Evolutionary conservation across 768 basidiomycete genomes (phyloP).

Genomic region (Leccinum olivaceopallidum): DNA sequence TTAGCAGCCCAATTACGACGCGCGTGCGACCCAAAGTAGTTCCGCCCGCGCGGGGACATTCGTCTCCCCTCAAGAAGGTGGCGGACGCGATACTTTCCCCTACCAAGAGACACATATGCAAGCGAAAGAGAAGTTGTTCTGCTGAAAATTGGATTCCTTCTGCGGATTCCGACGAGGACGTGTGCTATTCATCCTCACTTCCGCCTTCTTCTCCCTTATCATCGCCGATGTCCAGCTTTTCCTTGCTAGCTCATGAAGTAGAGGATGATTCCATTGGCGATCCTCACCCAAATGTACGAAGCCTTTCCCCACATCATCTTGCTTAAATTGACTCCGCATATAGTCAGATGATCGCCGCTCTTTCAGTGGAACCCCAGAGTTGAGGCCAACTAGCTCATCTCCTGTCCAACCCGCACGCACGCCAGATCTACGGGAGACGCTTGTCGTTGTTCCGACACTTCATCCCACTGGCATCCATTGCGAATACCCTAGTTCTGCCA

Average conservation of each 20-base stretch:
- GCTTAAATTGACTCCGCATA: constrained; percentile 7
- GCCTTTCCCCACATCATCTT: constrained; percentile 6
- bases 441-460: neutral
- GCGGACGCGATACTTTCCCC: constrained; percentile 7
- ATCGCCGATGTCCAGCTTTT: constrained; percentile 42
- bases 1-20: constrained; percentile 46
- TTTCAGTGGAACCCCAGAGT: constrained; percentile 9
- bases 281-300: constrained; percentile 32
- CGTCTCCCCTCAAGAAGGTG: constrained; percentile 23
- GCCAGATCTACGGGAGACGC: neutral
- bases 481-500: neutral
- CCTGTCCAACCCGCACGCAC: constrained; percentile 10
- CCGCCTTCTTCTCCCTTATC: constrained; percentile 46
- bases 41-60: constrained; percentile 21
- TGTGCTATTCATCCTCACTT: constrained; percentile 25
- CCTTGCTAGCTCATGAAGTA: constrained; percentile 33
- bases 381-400: constrained; percentile 12
- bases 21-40: constrained; percentile 16
- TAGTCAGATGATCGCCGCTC: constrained; percentile 16
- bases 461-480: neutral
- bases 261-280: constrained; percentile 13
- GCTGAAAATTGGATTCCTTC: constrained; percentile 2
- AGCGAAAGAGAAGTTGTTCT: constrained; percentile 2
- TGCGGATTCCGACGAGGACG: constrained; percentile 19
- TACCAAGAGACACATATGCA: constrained; percentile 1